Percentiles rank a stretch among this genome's conserved stretches.
Evolutionary conservation across 2,329 filamentous ascomycete genomes (phyloP).

Genomic region (Ciborinia camelliae): DNA sequence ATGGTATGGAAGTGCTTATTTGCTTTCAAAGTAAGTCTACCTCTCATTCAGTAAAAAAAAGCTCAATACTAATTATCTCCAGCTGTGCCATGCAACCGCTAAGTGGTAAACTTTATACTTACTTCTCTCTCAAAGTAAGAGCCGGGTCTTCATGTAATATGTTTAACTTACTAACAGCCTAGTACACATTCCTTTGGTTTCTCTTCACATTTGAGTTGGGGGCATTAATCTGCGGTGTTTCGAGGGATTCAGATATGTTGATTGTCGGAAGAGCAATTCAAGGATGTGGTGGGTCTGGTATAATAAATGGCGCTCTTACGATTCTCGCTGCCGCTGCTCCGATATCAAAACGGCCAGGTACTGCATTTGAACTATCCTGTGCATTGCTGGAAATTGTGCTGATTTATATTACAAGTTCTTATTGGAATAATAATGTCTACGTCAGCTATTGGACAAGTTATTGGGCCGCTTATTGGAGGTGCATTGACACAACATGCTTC

Average conservation of each 20-base stretch:
- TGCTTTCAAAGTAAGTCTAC: not conserved
- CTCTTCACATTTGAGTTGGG: not conserved
- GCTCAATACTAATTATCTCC: not conserved
- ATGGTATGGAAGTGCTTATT: not conserved
- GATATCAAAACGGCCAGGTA: not conserved
- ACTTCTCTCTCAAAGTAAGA: not conserved
- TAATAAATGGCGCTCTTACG: not conserved
- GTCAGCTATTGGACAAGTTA: no score
- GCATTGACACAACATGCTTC: no score
- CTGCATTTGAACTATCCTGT: no score
- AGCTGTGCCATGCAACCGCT: not conserved
- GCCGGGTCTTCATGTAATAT: not conserved
- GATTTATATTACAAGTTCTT: no score
- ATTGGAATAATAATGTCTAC: not conserved
- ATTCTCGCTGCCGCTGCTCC: not conserved
- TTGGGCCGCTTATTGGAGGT: no score
- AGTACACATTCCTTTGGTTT: slow-evolving; percentile 4
- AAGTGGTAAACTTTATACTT: not conserved
- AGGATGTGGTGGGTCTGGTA: not conserved
- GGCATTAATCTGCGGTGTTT: not conserved
- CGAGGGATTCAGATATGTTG: not conserved
- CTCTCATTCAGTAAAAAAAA: not conserved
- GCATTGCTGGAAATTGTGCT: no score
- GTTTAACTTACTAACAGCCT: not conserved
- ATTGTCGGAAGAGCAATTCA: not conserved